Evolutionary conservation across 768 basidiomycete genomes (phyloP).

Genomic region (Leucosporidium yakuticum): DNA sequence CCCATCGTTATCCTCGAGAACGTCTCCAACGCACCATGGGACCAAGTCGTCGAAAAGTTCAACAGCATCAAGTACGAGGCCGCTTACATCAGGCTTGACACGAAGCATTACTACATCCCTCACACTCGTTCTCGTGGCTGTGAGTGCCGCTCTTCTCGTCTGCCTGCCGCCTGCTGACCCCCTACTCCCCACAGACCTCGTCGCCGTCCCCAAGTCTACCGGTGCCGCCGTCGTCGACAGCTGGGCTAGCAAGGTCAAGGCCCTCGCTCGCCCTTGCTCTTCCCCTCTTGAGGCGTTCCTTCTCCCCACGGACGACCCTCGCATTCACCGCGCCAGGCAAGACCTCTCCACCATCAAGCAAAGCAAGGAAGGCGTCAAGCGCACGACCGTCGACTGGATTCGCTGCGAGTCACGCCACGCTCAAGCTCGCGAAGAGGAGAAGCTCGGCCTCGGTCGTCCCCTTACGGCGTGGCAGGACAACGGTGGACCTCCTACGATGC

Average conservation of each 20-base stretch:
- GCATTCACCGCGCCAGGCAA: constrained; percentile 72
- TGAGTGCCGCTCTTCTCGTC: neutral
- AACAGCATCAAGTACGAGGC: constrained; percentile 70
- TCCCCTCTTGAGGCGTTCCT: constrained; percentile 85
- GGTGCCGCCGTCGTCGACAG: constrained; percentile 53
- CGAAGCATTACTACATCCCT: constrained; percentile 74
- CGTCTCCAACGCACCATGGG: constrained; percentile 87
- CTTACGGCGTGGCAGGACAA: constrained; percentile 76
- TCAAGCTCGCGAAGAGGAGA: constrained; percentile 74
- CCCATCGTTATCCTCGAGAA: constrained; percentile 92
- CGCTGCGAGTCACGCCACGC: constrained; percentile 90
- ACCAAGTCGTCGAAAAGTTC: constrained; percentile 66
- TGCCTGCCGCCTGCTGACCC: neutral
- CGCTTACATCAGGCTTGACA: constrained; percentile 62
- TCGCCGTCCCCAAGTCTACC: constrained; percentile 63
- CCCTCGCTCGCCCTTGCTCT: constrained; percentile 72
- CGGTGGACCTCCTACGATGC: constrained; percentile 68
- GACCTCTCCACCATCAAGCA: constrained; percentile 57
- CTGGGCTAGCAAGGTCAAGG: constrained; percentile 57
- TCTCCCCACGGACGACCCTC: constrained; percentile 82
- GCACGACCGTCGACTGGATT: constrained; percentile 73
- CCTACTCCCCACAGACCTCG: constrained; percentile 48
- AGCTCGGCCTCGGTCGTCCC: constrained; percentile 72
- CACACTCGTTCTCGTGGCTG: constrained; percentile 86
- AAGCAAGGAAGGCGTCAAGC: constrained; percentile 55